Evolutionary conservation across 2,329 filamentous ascomycete species (phyloP).

Genomic region (Fusarium sp.): DNA sequence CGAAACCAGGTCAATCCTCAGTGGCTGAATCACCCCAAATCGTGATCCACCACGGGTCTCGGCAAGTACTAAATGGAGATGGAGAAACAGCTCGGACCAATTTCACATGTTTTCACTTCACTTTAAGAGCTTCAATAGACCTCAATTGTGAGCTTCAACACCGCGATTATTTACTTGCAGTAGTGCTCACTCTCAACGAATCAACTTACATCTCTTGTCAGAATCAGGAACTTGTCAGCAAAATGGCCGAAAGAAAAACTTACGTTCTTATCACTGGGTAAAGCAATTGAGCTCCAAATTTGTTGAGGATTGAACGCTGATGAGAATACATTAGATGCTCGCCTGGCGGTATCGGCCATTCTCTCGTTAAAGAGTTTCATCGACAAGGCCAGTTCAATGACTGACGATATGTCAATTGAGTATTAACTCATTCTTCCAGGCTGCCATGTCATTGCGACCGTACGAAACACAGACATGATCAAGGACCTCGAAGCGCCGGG

Average conservation of each 20-base stretch:
- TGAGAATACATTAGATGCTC: conserved; percentile 59
- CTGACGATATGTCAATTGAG: accelerated
- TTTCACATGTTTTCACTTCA: conserved; percentile 10
- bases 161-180: neutral
- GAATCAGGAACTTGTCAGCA: neutral
- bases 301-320: neutral
- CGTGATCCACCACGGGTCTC: neutral
- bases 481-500: conserved; percentile 58
- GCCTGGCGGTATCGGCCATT: conserved; percentile 69
- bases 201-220: neutral
- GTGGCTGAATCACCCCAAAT: neutral
- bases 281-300: neutral
- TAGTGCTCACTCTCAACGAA: neutral
- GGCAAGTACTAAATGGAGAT: neutral
- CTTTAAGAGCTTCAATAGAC: neutral
- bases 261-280: conserved; percentile 29
- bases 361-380: conserved; percentile 65
- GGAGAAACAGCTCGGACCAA: neutral
- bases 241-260: conserved; percentile 50
- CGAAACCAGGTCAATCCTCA: neutral
- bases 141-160: neutral
- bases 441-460: conserved; percentile 67
- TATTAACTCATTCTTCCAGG: conserved; percentile 28
- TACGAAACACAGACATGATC: conserved; percentile 62
- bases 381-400: conserved; percentile 54